Evolutionary conservation across 2,329 filamentous ascomycete species (phyloP), one percentile per base, ranked within the genome.

Genomic region (Diaporthe batatas): DNA sequence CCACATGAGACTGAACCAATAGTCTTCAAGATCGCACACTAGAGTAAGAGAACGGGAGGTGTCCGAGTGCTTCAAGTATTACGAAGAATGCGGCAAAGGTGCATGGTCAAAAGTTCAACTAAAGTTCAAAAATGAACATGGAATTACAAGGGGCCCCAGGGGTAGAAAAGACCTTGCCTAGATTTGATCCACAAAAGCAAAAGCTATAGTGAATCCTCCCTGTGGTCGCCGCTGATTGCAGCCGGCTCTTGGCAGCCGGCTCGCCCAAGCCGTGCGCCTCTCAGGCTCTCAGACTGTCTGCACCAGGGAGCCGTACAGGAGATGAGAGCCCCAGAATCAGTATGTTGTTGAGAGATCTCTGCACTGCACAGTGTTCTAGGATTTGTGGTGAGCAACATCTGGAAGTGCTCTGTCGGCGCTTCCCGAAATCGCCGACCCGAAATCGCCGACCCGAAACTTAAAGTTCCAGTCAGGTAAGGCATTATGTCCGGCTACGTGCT

Each of bases 401-500:
- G n/a, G n/a, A 18, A 59, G n/a, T 42, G 55, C 11, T 18, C n/a
- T 25, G 21, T 65, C 62, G 62, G 62, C 14, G 62, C 21, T 65
- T 64, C 16, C 44, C 44, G 44, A 65, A 51, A 47, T 34, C 39
- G n/a, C 42, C 59, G 59, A 51, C 16, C 44, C 62, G 44, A 65
- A 51, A 34, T 34, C 39, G n/a, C 42, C 58, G 58, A 49, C 12
- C 42, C 42, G 42, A 64, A 49, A 29, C 36, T 16, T 64, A n/a
- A 21, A 32, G 23, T 32, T n/a, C 25, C 23, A 3, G 16, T 49
- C 25, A 44, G 58, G 25, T 42, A 62, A 62, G 32, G 25, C 12
- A 3, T 51, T 34, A 32, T 25, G 39, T 34, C 59, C 42, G 42
- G 29, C 25, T 6, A 49, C 16, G 32, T 36, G 21, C 29, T n/a